Evolutionary conservation across 768 basidiomycete species (phyloP).

Genomic region (Mycena belliarum): DNA sequence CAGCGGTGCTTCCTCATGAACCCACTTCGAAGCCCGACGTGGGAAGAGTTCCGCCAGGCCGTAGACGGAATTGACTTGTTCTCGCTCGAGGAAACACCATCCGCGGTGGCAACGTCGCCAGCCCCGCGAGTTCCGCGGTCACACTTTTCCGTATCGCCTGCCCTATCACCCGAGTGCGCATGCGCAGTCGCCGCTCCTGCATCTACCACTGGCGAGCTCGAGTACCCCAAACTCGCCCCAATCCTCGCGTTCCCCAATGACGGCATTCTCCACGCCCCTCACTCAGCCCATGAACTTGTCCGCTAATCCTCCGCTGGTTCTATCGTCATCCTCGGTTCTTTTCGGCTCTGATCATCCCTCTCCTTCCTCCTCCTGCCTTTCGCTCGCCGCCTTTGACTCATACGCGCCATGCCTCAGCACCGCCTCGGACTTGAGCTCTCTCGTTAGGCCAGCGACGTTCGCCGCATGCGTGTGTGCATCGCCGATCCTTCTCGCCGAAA

Average conservation of each 20-base stretch:
- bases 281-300: neutral
- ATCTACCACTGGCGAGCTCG: neutral
- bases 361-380: neutral
- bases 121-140: neutral
- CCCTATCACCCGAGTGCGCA: neutral
- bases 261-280: neutral
- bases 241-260: neutral
- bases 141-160: neutral
- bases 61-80: neutral
- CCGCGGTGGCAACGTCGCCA: neutral
- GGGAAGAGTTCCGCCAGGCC: neutral
- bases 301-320: too few relatives aligned
- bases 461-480: neutral
- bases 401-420: neutral
- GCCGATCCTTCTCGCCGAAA: neutral
- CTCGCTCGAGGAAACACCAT: neutral
- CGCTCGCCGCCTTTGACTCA: neutral
- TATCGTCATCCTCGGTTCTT: neutral
- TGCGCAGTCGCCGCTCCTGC: neutral
- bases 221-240: slow-evolving; percentile 1
- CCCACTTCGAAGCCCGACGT: too few relatives aligned
- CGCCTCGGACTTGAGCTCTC: neutral
- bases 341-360: neutral
- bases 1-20: neutral
- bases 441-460: neutral